Conservation (phyloP, 106 monocot genomes). For the Dendrobium nobile region DNA sequence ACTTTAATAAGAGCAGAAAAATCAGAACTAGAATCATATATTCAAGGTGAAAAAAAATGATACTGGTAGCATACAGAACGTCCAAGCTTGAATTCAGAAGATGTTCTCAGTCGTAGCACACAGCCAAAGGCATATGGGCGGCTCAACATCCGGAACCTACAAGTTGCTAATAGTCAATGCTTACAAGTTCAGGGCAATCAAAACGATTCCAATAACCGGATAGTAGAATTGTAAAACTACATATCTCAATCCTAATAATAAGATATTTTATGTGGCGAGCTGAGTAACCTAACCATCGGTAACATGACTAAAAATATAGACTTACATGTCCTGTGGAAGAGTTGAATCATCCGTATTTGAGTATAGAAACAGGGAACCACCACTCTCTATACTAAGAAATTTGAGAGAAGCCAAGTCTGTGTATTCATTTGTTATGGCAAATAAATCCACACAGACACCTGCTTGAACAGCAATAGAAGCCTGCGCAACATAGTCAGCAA, state of each 20-base stretch:
- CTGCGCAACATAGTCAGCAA: conserved; percentile 51
- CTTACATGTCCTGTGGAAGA: conserved; percentile 99
- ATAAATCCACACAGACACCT: conserved; percentile 96
- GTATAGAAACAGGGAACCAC: conserved; percentile 95
- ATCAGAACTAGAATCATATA: not conserved
- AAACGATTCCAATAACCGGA: not conserved
- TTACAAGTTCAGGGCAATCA: not conserved
- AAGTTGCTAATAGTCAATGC: not conserved
- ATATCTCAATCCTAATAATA: not conserved
- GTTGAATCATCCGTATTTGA: conserved; percentile 92
- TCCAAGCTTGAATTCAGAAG: conserved; percentile 85
- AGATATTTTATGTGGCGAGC: not conserved
- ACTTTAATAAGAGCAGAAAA: conserved; percentile 6
- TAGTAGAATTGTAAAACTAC: not conserved
- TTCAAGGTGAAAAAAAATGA: not conserved
- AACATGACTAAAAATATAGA: not conserved
- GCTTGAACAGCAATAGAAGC: conserved; percentile 95
- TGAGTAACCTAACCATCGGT: not conserved
- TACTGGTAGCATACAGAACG: conserved; percentile 55
- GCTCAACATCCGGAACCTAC: conserved; percentile 87
- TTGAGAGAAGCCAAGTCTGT: conserved; percentile 95
- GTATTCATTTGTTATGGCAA: conserved; percentile 98
- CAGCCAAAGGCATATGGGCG: conserved; percentile 98
- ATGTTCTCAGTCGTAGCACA: conserved; percentile 82
- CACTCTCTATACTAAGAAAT: conserved; percentile 96